Conservation (phyloP, 2,329 filamentous ascomycete genomes). For the Diatrype stigma region DNA sequence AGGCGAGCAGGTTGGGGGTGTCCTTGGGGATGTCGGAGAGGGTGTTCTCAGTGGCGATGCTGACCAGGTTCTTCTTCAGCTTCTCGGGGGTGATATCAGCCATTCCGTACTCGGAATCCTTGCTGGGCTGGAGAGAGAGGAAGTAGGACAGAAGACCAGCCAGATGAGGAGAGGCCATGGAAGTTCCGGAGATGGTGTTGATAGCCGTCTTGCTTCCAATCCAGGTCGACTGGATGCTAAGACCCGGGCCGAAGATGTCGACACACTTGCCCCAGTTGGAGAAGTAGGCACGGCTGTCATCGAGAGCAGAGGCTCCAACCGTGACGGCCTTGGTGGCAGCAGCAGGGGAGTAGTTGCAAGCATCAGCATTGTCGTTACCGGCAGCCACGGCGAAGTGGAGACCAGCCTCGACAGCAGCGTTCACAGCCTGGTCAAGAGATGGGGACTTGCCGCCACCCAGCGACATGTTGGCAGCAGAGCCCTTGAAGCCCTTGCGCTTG, state of each 20-base stretch:
- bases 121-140: conserved; percentile 87
- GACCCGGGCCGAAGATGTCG: conserved; percentile 96
- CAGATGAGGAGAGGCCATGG: conserved; percentile 98
- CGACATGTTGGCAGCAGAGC: conserved; percentile 98
- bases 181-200: conserved; percentile 99
- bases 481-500: conserved; percentile 97
- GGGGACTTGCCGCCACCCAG: conserved; percentile 95
- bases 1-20: conserved; percentile 93
- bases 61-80: conserved; percentile 85
- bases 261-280: conserved; percentile 99
- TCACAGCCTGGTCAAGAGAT: conserved; percentile 85
- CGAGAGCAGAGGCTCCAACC: conserved; percentile 88
- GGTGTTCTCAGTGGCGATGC: conserved; percentile 72
- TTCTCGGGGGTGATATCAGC: conserved; percentile 86
- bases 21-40: conserved; percentile 78
- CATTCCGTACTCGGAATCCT: conserved; percentile 87
- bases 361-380: conserved; percentile 97
- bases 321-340: conserved; percentile 89
- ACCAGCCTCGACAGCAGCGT: conserved; percentile 86
- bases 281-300: conserved; percentile 98
- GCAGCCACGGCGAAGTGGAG: conserved; percentile 98
- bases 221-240: conserved; percentile 98
- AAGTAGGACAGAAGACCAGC: conserved; percentile 96
- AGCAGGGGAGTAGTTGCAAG: conserved; percentile 98
- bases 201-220: conserved; percentile 92